phyloP scores from a whole-genome alignment of 2,329 filamentous ascomycete genomes.

The Trichoderma atrobrunneum region DNA sequence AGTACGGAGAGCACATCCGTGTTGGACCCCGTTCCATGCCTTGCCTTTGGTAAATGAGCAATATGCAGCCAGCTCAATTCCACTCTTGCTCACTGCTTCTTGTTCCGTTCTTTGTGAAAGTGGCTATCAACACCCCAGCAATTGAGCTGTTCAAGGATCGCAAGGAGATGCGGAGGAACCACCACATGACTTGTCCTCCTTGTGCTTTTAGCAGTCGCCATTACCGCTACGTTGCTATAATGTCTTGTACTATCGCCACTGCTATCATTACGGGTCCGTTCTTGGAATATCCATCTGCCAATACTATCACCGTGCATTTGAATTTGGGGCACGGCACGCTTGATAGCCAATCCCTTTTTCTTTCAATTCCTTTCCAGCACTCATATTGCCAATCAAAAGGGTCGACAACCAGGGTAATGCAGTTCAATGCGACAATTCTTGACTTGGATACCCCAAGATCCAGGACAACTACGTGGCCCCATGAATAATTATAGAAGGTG shows the following conservation, averaged over 20 bases:
- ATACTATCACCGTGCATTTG: neutral
- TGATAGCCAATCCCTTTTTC: neutral
- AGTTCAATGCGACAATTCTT: neutral
- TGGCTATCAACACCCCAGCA: neutral
- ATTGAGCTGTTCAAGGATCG: neutral
- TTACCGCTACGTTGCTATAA: neutral
- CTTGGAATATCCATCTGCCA: neutral
- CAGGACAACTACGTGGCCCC: neutral
- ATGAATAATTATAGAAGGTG: neutral
- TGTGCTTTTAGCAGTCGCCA: neutral
- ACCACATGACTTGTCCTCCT: neutral
- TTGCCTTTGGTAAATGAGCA: neutral
- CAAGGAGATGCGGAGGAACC: neutral
- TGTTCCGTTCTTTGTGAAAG: neutral
- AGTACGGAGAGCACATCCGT: neutral
- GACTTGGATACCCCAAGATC: neutral
- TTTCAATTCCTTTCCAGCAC: neutral
- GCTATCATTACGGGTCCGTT: neutral
- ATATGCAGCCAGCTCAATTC: neutral
- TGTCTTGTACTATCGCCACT: neutral
- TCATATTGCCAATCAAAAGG: neutral
- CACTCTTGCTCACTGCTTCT: neutral
- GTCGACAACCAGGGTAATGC: neutral
- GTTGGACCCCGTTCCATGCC: neutral
- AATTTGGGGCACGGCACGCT: neutral